Evolutionary conservation across 2,329 filamentous ascomycete genomes (phyloP).

Genomic region (Phyllosticta citrichinensis): DNA sequence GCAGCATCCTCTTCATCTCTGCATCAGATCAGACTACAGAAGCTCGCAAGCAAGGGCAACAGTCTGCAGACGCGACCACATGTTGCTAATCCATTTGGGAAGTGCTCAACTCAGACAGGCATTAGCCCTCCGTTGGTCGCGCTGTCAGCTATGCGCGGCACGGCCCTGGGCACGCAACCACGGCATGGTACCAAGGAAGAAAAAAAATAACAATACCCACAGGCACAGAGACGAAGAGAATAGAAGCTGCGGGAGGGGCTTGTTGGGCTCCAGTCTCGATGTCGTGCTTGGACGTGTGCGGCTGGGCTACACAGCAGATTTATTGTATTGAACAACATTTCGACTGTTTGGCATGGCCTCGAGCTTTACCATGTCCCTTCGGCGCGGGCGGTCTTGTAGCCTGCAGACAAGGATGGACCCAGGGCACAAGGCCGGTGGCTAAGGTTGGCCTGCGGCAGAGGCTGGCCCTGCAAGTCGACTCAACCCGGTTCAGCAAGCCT

Average conservation of each 20-base stretch:
- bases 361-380: neutral
- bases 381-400: neutral
- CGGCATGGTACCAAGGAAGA: neutral
- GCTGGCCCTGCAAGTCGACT: neutral
- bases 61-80: neutral
- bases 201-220: neutral
- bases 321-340: neutral
- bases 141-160: neutral
- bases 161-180: neutral
- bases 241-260: neutral
- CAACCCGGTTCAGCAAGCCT: neutral
- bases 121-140: neutral
- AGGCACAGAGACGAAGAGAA: neutral
- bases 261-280: neutral
- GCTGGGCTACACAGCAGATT: neutral
- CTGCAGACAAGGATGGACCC: neutral
- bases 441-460: neutral
- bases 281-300: neutral
- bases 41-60: neutral
- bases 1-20: neutral
- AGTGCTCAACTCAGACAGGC: neutral
- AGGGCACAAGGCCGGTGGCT: neutral
- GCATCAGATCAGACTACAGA: neutral
- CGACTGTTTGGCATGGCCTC: neutral
- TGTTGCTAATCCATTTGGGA: neutral